A percentile compares a stretch with the other conserved stretches of the same genome.
Conservation (phyloP, 495 filamentous ascomycete species). For the Daldinia decipiens region DNA sequence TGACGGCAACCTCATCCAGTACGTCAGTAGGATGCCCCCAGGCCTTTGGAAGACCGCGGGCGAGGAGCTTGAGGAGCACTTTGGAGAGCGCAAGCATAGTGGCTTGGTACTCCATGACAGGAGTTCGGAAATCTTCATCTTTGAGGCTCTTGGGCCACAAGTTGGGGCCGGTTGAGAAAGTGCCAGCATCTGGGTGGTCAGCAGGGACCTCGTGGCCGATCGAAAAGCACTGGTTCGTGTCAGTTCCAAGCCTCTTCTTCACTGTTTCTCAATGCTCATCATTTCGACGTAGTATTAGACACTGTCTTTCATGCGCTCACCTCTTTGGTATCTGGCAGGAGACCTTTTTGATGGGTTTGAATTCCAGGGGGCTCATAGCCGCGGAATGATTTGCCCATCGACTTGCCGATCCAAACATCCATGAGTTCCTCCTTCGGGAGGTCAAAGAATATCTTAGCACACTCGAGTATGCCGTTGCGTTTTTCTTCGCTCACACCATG, state of each 20-base stretch:
- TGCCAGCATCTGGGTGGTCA: constrained; percentile 56
- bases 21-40: constrained; percentile 50
- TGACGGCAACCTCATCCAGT: constrained; percentile 58
- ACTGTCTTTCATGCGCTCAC: constrained; percentile 41
- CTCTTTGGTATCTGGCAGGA: constrained; percentile 63
- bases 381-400: constrained; percentile 57
- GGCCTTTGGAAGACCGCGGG: constrained; percentile 54
- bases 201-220: constrained; percentile 60
- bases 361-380: constrained; percentile 63
- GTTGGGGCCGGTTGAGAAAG: constrained; percentile 59
- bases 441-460: constrained; percentile 58
- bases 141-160: constrained; percentile 59
- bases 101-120: constrained; percentile 61
- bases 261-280: background rate
- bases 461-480: constrained; percentile 50
- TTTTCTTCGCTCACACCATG: constrained; percentile 42
- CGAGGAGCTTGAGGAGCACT: constrained; percentile 51
- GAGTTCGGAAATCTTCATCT: constrained; percentile 56
- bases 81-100: constrained; percentile 49
- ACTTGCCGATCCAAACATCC: constrained; percentile 45
- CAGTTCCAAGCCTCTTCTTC: constrained; percentile 1
- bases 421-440: constrained; percentile 60
- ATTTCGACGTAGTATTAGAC: background rate
- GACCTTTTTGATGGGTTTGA: constrained; percentile 60
- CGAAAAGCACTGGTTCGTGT: constrained; percentile 50